A percentile compares a stretch with the other conserved stretches of the same genome.
Conservation (phyloP, 352 stramenopile species). For the Phytophthora idaei region DNA sequence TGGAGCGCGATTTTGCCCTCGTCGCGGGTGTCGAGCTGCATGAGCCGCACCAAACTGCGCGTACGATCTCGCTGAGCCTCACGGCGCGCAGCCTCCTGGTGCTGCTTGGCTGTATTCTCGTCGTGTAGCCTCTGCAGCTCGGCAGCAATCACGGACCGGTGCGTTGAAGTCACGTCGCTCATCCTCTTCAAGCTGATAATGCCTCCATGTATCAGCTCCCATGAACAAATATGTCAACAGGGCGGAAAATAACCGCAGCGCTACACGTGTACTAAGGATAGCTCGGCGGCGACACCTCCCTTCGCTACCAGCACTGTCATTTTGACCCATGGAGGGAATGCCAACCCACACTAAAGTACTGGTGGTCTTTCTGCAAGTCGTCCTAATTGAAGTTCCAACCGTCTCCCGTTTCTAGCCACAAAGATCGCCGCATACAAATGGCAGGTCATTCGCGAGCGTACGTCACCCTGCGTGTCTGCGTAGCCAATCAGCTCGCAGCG, state of each 20-base stretch:
- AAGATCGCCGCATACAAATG: constrained; percentile 24
- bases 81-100: constrained; percentile 23
- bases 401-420: constrained; percentile 17
- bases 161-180: constrained; percentile 26
- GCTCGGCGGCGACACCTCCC: background rate
- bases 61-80: constrained; percentile 44
- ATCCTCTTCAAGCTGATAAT: constrained; percentile 10
- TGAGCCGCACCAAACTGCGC: constrained; percentile 55
- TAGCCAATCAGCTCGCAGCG: constrained; percentile 26
- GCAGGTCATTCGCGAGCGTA: constrained; percentile 19
- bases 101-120: constrained; percentile 5
- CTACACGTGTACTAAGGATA: constrained; percentile 9
- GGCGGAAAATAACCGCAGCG: constrained; percentile 8
- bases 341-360: background rate
- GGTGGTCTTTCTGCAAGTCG: constrained; percentile 22
- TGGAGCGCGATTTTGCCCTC: constrained; percentile 36
- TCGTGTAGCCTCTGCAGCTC: constrained; percentile 36
- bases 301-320: background rate
- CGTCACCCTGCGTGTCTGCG: constrained; percentile 30
- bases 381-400: constrained; percentile 34
- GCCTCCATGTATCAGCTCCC: background rate
- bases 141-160: constrained; percentile 35
- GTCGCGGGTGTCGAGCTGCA: constrained; percentile 55
- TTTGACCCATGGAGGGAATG: background rate
- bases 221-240: constrained; percentile 15